Conservation (phyloP, 169 alveolate species). For the Plasmodium vinckei region DNA sequence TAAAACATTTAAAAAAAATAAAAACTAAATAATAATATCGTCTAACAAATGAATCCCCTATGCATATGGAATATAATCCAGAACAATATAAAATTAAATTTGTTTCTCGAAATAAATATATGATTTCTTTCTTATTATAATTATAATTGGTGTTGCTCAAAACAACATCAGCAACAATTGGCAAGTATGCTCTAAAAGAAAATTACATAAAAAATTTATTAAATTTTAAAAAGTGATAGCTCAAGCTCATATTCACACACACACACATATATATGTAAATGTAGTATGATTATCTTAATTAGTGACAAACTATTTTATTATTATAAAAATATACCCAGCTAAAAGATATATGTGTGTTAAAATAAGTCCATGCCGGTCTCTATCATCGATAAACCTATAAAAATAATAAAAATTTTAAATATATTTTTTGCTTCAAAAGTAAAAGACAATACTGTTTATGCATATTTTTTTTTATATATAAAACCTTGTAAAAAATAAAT, state of each 20-base stretch:
- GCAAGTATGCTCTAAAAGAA: conserved; percentile 44
- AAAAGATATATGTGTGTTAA: conserved; percentile 61
- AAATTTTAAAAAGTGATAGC: background rate
- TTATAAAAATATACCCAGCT: conserved; percentile 26
- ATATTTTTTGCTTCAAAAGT: background rate
- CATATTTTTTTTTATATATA: background rate
- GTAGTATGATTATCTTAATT: background rate
- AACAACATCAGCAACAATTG: conserved; percentile 22
- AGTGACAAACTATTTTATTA: background rate
- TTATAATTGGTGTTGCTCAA: conserved; percentile 14
- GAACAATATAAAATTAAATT: conserved; percentile 18
- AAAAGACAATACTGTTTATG: background rate
- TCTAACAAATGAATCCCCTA: conserved; percentile 68
- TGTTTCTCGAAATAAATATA: conserved; percentile 21
- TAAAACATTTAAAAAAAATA: no score
- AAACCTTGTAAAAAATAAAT: conserved; percentile 28
- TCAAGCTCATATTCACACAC: background rate
- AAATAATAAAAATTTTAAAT: background rate
- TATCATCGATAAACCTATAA: conserved; percentile 35
- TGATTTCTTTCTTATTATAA: conserved; percentile 12
- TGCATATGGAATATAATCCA: conserved; percentile 42
- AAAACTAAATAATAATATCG: background rate
- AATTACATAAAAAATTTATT: background rate
- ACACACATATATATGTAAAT: background rate
- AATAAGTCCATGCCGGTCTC: conserved; percentile 32